Evolutionary conservation across 2,329 filamentous ascomycete genomes (phyloP), one percentile per base, ranked within the genome.

Genomic region (Verticillium longisporum): DNA sequence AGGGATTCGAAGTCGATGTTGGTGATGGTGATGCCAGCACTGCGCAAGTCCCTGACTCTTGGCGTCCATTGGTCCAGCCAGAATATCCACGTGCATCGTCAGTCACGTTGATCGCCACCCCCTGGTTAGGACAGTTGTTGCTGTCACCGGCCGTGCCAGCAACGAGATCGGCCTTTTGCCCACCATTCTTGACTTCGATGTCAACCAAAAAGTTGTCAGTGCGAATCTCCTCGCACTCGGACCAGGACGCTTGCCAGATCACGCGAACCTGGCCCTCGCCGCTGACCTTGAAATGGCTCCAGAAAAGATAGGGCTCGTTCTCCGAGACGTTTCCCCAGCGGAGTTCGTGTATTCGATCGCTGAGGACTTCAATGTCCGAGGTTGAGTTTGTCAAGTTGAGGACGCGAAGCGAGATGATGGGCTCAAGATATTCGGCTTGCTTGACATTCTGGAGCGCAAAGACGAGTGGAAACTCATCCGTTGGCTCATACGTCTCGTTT

Each of bases 401-500:
- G 10, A 61, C 56, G 36, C 36, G 21, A n/a, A 58, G 55, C 1
- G 45, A 36, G 56, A 67, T 59, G 10, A 1, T 4, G 2, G 62
- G 63, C 10, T 64, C 54, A 32, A 69, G 63, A 26, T 61, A 21
- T 15, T 60, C 26, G 10, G 64, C 67, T 15, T 67, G 61, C 21
- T 59, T 11, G 33, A 67, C 56, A 60, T 72, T 71, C 60, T 67
- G 67, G 7, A 72, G 36, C 1, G 68, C 71, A 55, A 71, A 69
- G 18, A 73, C 62, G 36, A 72, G 58, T 57, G 71, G 70, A 58
- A 72, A 70, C 3, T 60, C 31, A 13, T 63, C 53, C 1, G 64
- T 60, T 1, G 68, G 69, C 63, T 63, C 66, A 36, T 72, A 72
- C 10, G 68, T 71, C 55, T 67, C 67, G 64, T 72, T 71, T 61